phyloP scores from a whole-genome alignment of 2,329 filamentous ascomycete genomes.

The Aspergillus pseudotamarii region DNA sequence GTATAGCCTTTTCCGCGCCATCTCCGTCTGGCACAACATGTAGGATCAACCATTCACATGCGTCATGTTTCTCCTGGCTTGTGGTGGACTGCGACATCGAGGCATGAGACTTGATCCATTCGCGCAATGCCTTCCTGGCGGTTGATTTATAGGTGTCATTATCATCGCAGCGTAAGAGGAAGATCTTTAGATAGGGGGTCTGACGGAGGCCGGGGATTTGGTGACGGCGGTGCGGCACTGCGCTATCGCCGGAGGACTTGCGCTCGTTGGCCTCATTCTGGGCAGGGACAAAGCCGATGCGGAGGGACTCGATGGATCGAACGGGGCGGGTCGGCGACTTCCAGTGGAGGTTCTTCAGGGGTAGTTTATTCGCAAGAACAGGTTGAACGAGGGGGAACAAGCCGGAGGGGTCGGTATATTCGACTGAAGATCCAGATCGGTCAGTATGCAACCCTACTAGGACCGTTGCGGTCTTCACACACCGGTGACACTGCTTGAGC shows the following conservation, averaged over 20 bases:
- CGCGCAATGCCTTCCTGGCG: slow-evolving; percentile 75
- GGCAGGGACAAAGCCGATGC: slow-evolving; percentile 80
- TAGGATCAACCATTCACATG: slow-evolving; percentile 91
- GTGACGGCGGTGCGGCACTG: slow-evolving; percentile 67
- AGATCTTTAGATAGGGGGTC: slow-evolving; percentile 91
- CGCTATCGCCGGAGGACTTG: slow-evolving; percentile 40
- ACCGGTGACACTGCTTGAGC: slow-evolving; percentile 76
- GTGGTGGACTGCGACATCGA: slow-evolving; percentile 59
- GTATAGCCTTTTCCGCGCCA: slow-evolving; percentile 65
- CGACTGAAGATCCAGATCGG: slow-evolving; percentile 60
- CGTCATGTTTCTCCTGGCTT: slow-evolving; percentile 89
- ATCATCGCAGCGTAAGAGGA: slow-evolving; percentile 89
- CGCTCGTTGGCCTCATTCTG: slow-evolving; percentile 45
- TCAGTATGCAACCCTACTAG: background rate
- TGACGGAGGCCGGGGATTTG: slow-evolving; percentile 92
- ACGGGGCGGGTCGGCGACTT: slow-evolving; percentile 90
- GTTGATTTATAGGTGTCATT: slow-evolving; percentile 88
- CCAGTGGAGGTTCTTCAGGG: slow-evolving; percentile 92
- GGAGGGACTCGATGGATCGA: slow-evolving; percentile 88
- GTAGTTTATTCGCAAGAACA: slow-evolving; percentile 75
- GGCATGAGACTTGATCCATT: slow-evolving; percentile 85
- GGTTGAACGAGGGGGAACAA: slow-evolving; percentile 81
- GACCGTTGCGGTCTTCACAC: slow-evolving; percentile 25
- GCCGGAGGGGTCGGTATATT: slow-evolving; percentile 92
- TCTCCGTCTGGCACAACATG: slow-evolving; percentile 86